Base-by-base conservation (phyloP, 2,329 filamentous ascomycete species). In the Chrysosporium keratinophilum region DNA sequence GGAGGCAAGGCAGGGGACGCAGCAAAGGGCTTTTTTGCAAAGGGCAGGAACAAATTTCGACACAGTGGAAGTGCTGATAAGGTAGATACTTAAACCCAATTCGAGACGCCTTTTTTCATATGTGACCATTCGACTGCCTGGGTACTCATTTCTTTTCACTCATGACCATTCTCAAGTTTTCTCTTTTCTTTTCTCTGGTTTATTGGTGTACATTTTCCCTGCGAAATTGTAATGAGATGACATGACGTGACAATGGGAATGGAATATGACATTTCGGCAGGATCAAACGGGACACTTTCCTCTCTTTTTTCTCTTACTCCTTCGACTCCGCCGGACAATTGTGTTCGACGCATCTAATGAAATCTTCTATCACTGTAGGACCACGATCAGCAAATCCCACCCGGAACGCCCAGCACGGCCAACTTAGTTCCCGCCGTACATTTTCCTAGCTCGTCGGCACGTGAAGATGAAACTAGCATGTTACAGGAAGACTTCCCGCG, bases 1-100 rank as follows among this genome's bases (percentile, higher is more conserved):
- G 79, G 83, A 56, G 82, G 82, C 20, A 84, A 84, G 64, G 82
- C 81, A 33, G 79, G 80, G 58, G 89, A 88, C 66, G 88, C 88
- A 55, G 89, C 90, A 47, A 95, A 95, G 74, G 91, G 90, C 50
- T 71, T 96, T 59, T 84, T 96, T 68, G 88, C 86, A 60, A 95
- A 95, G 73, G 88, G 90, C 61, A 91, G 87, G 73, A 91, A 80
- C 72, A 91, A 88, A 70, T 82, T 95, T 64, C 75, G 76, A 68
- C 76, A 78, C 58, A 79, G 79, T 59, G 81, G 83, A 58, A 71
- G 71, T 51, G 70, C 71, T 65, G 87, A 93, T 71, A 94, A 94
- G 87, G 87, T 90, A 86, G 88, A 88, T 83, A 74, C 76, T 79
- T 82, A 74, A 84, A 79, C 67, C 44, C 28, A 20, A 35, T 41